Evolutionary conservation across 371 early-diverging fungal genomes (phyloP), one percentile per base, ranked within the genome.

Genomic region (Mortierella sp.): DNA sequence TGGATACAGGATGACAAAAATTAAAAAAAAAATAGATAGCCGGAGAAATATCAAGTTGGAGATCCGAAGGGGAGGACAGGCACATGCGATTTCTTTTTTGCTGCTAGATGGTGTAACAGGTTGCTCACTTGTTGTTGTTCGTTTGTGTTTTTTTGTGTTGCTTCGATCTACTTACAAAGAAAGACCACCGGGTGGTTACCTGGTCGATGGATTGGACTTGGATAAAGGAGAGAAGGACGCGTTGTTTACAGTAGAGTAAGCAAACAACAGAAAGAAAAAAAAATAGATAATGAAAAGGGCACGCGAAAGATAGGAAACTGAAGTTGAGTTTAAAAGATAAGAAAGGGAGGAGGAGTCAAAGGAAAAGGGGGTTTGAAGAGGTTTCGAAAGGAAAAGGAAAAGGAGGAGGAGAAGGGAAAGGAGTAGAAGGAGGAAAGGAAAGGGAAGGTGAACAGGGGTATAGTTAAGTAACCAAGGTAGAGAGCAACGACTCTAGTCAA

Each of bases 401-500:
- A 19, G 16, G 19, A 16, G 58, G 31, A 55, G 34, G 29, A 19
- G 55, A 31, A 55, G 55, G 31, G 22, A n/a, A n/a, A 22, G 58
- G 34, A 7, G 8, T 4, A 8, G 2, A 8, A 29, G 37, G 19
- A 45, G 40, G 1, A 48, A 16, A 19, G 61, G 19, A 37, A 22
- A 22, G 9, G 37, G 58, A 37, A 22, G 61, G 19, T 22, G 61
- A 37, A 61, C 61, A 37, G 61, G 58, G 61, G 34, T 58, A 58
- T 58, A 37, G 58, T 19, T 58, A 58, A 4, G 19, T 31, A 58
- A 58, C 58, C 58, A 58, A 58, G 58, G 34, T 58, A 58, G 58
- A 58, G 58, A 58, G 58, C 58, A 58, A 58, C 58, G 58, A 58
- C 58, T 58, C 58, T 58, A 58, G 58, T 58, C 58, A 58, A 58